Evolutionary conservation across 257 asterid genomes (phyloP), one percentile per base, ranked within the genome.

Genomic region (Forsythia suspensa): DNA sequence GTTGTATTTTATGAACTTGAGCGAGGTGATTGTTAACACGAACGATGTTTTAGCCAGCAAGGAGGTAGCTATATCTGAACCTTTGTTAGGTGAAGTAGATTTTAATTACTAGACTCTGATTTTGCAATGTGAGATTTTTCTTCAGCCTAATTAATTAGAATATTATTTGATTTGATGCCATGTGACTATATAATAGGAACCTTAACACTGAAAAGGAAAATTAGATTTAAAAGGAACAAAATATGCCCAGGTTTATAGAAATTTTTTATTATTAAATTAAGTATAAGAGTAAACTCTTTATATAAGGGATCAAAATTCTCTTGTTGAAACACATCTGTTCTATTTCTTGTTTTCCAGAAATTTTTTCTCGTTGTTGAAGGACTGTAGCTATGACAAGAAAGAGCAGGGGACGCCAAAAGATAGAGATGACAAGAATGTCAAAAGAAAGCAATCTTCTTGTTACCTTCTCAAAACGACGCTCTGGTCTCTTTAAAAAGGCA

Each of bases 401-500:
- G 80, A 81, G 81, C 15, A 81, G 81, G 42, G 92, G 89, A n/a
- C 75, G 90, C 12, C 88, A 85, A 71, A 88, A 81, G 90, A 81
- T 85, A 2, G 84, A 83, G 40, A 85, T 88, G 87, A 74, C 83
- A 29, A 86, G 80, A 75, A 88, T 88, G 81, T 82, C 84, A 12
- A 85, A 88, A 69, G 87, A 83, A 34, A 83, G 90, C 42, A 83
- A 86, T 81, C 77, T 86, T 9, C 86, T 82, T 1, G 87, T 86
- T 11, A 85, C 90, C 9, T 88, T 86, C 78, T 88, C 92, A 0
- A 88, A 86, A 80, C 85, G 89, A 0, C 89, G 87, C 4, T 79
- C 90, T 6, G 90, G 89, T 2, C 84, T 86, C 16, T 88, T 88
- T 78, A 86, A 86, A 57, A 88, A 83, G 63, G 90, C 85, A 0